Evolutionary conservation across 1,284 basidiomycete genomes (phyloP), one percentile per base, ranked within the genome.

Genomic region (Somion occarium): DNA sequence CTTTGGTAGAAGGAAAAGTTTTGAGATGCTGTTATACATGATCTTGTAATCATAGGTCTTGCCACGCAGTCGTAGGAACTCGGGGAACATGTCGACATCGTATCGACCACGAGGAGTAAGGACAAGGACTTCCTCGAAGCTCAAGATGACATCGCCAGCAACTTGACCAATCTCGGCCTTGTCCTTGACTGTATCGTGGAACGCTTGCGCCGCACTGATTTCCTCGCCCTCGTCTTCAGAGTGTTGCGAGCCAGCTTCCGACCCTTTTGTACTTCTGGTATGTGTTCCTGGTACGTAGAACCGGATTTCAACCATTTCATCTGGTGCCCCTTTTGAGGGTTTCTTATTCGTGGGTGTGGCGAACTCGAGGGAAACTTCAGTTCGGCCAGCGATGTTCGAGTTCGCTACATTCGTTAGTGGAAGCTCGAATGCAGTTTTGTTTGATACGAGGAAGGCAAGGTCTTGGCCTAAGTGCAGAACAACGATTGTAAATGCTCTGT

Each of bases 21-120:
- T 82, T 43, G 91, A 88, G 60, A 99, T 94, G 56, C 89, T 92
- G 39, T 81, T 80, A 71, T 96, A 98, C 24, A 93, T 79, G 53
- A 99, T 92, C 72, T 98, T 97, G 80, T 99, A 99, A 71, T 99
- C 97, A 72, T 99, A 99, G 2, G 93, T 98, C 74, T 98, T 98
- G 54, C 97, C 97, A 38, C 95, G 88, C 26, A 99, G 73, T 39
- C 97, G 87, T 62, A 99, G 70, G 71, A 96, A 98, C 44, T 93
- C 90, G 38, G 86, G 84, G 77, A 93, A 98, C 86, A 99, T 95
- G 71, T 99, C 97, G 68, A 99, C 88, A 61, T 98, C 95, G 70
- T 96, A 98, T 53, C 94, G 87, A 51, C 96, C 96, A 76, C 94
- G 83, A 20, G 97, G 97, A 0, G 97, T 99, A 49, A 96, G 79